Evolutionary conservation across 441 rosid genomes (phyloP).

Genomic region (Hypseocharis bilobata): DNA sequence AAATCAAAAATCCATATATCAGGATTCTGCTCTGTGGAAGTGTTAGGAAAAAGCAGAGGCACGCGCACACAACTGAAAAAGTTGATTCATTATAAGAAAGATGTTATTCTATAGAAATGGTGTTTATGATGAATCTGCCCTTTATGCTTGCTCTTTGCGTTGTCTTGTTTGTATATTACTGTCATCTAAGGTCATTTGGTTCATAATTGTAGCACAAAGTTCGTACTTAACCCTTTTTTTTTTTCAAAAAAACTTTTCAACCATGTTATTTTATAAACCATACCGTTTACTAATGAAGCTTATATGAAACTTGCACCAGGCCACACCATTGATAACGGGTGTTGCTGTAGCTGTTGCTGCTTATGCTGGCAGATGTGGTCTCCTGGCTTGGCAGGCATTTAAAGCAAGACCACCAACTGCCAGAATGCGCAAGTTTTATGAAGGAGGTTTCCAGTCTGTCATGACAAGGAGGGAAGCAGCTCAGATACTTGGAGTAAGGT

Average conservation of each 20-base stretch:
- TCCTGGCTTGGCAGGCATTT: constrained; percentile 57
- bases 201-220: too few species aligned
- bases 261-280: background rate
- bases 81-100: too few species aligned
- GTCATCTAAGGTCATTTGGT: background rate
- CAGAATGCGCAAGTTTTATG: constrained; percentile 42
- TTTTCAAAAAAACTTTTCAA: background rate
- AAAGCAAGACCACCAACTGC: constrained; percentile 50
- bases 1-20: too few species aligned
- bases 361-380: constrained; percentile 50
- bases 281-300: background rate
- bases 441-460: constrained; percentile 53
- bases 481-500: constrained; percentile 62
- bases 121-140: background rate
- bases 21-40: too few species aligned
- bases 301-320: constrained; percentile 23
- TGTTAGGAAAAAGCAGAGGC: too few species aligned
- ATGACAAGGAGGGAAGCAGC: constrained; percentile 64
- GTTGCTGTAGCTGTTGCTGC: constrained; percentile 57
- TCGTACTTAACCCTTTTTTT: too few species aligned
- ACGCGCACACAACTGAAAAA: too few species aligned
- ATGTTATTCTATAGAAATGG: too few species aligned
- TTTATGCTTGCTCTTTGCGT: background rate
- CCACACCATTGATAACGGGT: constrained; percentile 46
- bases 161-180: background rate